Percentiles rank a stretch among this genome's conserved stretches.
Evolutionary conservation across 371 early-diverging fungal genomes (phyloP).

Genomic region (Zopfochytrium polystomum): DNA sequence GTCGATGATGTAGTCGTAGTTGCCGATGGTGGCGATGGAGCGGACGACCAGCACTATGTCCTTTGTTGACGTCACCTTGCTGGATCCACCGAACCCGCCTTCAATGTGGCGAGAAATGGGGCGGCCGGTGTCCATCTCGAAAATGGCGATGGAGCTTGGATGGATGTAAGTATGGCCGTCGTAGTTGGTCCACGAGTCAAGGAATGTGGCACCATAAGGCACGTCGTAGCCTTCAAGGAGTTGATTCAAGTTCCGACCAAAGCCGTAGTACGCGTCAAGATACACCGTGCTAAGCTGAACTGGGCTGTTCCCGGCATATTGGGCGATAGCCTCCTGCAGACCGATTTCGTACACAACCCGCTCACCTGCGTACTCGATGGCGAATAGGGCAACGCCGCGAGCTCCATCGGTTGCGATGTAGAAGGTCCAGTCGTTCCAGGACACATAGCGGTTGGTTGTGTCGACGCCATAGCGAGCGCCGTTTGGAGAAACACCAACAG

Average conservation of each 20-base stretch:
- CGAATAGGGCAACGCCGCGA: conserved; percentile 14
- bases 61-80: background rate
- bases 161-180: conserved; percentile 8
- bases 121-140: conserved; percentile 4
- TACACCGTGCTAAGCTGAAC: conserved; percentile 15
- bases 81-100: background rate
- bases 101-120: conserved; percentile 8
- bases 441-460: conserved; percentile 5
- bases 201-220: conserved; percentile 13
- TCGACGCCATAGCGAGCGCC: conserved; percentile 6
- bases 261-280: conserved; percentile 10
- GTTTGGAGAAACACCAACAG: background rate
- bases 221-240: conserved; percentile 18
- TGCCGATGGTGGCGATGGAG: conserved; percentile 2
- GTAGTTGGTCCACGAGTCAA: conserved; percentile 11
- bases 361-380: conserved; percentile 14
- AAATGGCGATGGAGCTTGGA: conserved; percentile 3
- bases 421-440: conserved; percentile 9
- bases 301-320: conserved; percentile 20
- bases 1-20: conserved; percentile 25
- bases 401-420: conserved; percentile 7
- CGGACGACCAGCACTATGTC: background rate
- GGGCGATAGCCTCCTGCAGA: conserved; percentile 20
- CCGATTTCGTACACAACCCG: conserved; percentile 16
- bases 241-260: conserved; percentile 14